Evolutionary conservation across 2,329 filamentous ascomycete species (phyloP), one percentile per base, ranked within the genome.

Genomic region (Beauveria asiatica): DNA sequence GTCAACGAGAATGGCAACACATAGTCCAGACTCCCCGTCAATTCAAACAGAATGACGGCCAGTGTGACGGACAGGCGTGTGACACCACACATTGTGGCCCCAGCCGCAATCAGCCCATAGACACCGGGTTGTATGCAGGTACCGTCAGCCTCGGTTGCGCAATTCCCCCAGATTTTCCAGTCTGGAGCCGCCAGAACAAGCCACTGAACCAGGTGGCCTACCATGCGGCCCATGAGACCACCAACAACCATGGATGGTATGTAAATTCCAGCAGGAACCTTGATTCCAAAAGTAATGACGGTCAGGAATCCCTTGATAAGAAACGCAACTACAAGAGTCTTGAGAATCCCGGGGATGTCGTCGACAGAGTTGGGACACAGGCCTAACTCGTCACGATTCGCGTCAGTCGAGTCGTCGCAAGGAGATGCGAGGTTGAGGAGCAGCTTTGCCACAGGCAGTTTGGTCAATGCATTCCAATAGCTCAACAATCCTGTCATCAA

Each of bases 211-310:
- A 86, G 73, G 71, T 97, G 94, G 1, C 94, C 94, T 13, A 96
- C 83, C 49, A 94, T 86, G 8, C 93, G 86, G 33, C 93, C 93
- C 77, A 96, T 87, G 19, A 99, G 78, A 68, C 94, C 94, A 64
- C 94, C 94, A 19, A 97, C 91, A 30, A 97, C 94, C 94, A 99
- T 99, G 67, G 93, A 97, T 3, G 94, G 94, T 1, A 99, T 92
- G 67, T 99, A 99, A 66, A 99, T 97, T 64, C 94, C 94, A 1
- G 93, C 92, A 10, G 94, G 94, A 0, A 97, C 86, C 80, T 97
- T 97, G 66, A 97, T 92, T 27, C 93, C 93, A 74, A 97, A 97
- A 0, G 93, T 96, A 65, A 97, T 87, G 50, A 88, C 86, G 0
- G 94, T 97, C 46, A 99, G 75, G 50, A 93, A 79, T 0, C 90